Base-by-base conservation (phyloP, 208 protist species). In the Zelonia costaricensis region DNA sequence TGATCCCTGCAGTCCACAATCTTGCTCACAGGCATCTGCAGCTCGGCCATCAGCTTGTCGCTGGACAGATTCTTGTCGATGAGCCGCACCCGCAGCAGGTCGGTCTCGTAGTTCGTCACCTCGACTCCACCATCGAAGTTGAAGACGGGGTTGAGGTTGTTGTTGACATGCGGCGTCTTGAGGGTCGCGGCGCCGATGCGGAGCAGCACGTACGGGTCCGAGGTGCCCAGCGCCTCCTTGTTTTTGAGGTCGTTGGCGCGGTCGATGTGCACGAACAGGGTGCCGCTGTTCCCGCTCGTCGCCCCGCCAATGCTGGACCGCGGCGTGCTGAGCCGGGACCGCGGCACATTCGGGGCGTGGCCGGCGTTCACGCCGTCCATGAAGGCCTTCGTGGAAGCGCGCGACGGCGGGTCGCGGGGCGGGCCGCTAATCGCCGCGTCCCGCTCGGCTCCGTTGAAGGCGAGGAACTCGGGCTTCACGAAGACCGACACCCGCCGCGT, bases 151-250 rank as follows among this genome's bases (percentile, higher is more conserved):
- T 92, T 77, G 35, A 92, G 76, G 33, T 66, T 82, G 33, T 52
- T 70, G 43, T 63, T 78, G 49, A 86, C 39, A 62, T 78, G 76
- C 22, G 47, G 47, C 25, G 81, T 84, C 62, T 76, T 56, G 22
- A 59, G 16, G n/a, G 62, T 75, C 31, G 77, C 60, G 39, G 55
- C 65, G 12, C 71, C 67, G 15, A 92, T 51, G 38, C 74, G 76
- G 38, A 92, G 56, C 38, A 81, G 33, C 12, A 88, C 85, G 71
- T 92, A 92, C 25, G 85, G 85, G 59, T 92, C 85, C 6, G 85
- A 92, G 30, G 49, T 81, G 54, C 62, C 57, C n/a, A 92, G 1
- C 16, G 53, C 46, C 65, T 92, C 76, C 30, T 69, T 49, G 69
- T 92, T 92, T 55, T 77, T 74, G 35, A 92, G 68, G 25, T 73